Evolutionary conservation across 108 stramenopile species (phyloP).

Genomic region (Nitzschia putrida): DNA sequence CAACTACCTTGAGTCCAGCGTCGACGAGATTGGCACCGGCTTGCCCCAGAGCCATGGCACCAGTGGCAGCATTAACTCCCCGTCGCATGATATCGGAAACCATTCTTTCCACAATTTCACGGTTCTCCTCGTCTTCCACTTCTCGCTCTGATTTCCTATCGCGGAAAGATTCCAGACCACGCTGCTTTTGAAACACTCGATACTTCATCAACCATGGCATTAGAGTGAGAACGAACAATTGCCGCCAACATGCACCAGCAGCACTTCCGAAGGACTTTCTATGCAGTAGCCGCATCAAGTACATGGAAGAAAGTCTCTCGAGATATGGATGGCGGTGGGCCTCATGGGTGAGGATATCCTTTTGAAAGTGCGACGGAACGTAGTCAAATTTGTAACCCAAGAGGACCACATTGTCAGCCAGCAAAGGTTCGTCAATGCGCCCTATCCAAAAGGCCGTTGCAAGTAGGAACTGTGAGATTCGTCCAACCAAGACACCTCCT

Average conservation of each 20-base stretch:
- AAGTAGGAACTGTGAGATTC: conserved; percentile 34
- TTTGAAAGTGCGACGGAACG: conserved; percentile 25
- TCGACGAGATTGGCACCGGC: conserved; percentile 6
- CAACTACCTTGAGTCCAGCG: conserved; percentile 1
- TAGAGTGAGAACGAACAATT: conserved; percentile 48
- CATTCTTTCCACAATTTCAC: neutral
- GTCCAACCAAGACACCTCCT: conserved; percentile 39
- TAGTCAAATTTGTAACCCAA: conserved; percentile 30
- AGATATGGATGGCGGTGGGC: conserved; percentile 71
- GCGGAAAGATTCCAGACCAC: conserved; percentile 8
- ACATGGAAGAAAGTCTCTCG: conserved; percentile 57
- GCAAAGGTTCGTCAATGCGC: conserved; percentile 57
- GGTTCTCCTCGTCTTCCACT: conserved; percentile 15
- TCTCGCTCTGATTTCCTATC: conserved; percentile 17
- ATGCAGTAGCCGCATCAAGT: conserved; percentile 60
- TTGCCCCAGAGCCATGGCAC: conserved; percentile 4
- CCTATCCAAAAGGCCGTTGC: conserved; percentile 45
- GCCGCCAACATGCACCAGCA: conserved; percentile 46
- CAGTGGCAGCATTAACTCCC: neutral
- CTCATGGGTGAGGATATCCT: conserved; percentile 44
- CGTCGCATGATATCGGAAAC: neutral
- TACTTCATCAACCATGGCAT: conserved; percentile 60
- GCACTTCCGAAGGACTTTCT: conserved; percentile 44
- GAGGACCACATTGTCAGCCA: conserved; percentile 46
- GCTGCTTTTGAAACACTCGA: conserved; percentile 36